Conservation (phyloP, 2,329 filamentous ascomycete genomes). For the Diatrype stigma region DNA sequence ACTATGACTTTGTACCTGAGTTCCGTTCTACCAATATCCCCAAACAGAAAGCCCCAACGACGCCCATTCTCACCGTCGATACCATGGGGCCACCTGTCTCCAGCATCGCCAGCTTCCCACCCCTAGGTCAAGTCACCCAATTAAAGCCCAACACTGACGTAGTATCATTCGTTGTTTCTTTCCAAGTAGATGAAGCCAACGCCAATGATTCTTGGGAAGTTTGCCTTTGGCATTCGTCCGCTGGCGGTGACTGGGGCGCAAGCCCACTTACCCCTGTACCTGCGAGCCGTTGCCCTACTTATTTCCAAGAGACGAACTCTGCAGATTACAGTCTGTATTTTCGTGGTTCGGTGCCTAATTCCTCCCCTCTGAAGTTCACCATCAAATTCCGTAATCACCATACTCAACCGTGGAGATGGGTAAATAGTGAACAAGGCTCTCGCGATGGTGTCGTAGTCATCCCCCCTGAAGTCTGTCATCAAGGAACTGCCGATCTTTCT, state of each 20-base stretch:
- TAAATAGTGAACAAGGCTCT: constrained; percentile 58
- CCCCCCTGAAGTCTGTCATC: constrained; percentile 28
- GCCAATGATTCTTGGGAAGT: constrained; percentile 64
- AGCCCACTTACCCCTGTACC: constrained; percentile 32
- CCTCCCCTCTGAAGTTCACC: constrained; percentile 58
- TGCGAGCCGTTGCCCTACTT: constrained; percentile 36
- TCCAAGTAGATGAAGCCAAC: constrained; percentile 59
- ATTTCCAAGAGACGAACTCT: constrained; percentile 41
- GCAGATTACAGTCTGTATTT: constrained; percentile 49
- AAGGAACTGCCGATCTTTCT: constrained; percentile 38
- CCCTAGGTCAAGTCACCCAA: constrained; percentile 70
- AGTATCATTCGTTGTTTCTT: constrained; percentile 61
- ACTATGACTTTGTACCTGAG: constrained; percentile 32
- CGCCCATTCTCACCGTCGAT: constrained; percentile 14
- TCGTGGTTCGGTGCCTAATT: constrained; percentile 43
- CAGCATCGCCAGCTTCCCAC: constrained; percentile 50
- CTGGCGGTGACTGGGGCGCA: constrained; percentile 55
- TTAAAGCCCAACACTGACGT: constrained; percentile 41
- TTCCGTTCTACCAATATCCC: constrained; percentile 35
- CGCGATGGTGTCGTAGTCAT: constrained; percentile 61
- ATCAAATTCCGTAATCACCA: constrained; percentile 59
- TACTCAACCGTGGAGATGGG: constrained; percentile 64
- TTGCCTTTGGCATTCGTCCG: constrained; percentile 65
- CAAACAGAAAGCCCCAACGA: constrained; percentile 31
- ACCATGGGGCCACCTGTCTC: constrained; percentile 35